Evolutionary conservation across 192 early-diverging fungal genomes (phyloP).

Genomic region (Backusella tarrabulga): DNA sequence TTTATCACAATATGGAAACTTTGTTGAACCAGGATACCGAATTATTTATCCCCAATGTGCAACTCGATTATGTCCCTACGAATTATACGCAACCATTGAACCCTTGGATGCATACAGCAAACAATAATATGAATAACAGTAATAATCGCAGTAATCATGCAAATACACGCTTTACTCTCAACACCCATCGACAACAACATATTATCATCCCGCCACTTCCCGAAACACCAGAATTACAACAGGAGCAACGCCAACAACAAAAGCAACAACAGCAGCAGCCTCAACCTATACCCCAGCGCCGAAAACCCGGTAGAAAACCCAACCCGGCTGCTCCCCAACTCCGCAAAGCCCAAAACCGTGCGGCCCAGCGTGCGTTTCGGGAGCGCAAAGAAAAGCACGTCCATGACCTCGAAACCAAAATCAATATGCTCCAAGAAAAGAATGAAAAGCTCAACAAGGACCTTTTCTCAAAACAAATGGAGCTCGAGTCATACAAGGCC

Average conservation of each 20-base stretch:
- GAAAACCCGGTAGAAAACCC: conserved; percentile 60
- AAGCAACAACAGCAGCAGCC: neutral
- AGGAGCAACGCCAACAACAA: neutral
- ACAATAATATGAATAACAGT: no score
- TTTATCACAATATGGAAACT: neutral
- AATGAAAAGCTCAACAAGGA: conserved; percentile 47
- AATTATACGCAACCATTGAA: neutral
- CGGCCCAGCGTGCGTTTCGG: conserved; percentile 87
- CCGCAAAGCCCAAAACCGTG: conserved; percentile 79
- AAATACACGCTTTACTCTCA: neutral
- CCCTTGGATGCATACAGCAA: neutral
- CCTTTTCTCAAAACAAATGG: conserved; percentile 27
- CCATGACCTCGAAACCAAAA: conserved; percentile 69
- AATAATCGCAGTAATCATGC: neutral
- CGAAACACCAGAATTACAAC: neutral
- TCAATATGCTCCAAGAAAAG: conserved; percentile 61
- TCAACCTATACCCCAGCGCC: conserved; percentile 12
- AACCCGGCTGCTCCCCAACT: conserved; percentile 59
- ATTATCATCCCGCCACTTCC: neutral
- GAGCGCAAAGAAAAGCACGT: conserved; percentile 82
- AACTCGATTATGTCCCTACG: neutral
- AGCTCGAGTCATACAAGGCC: conserved; percentile 37
- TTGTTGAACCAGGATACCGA: neutral
- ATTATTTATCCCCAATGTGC: neutral
- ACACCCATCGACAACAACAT: neutral